A percentile compares a stretch with the other conserved stretches of the same genome.
Evolutionary conservation across 2,329 filamentous ascomycete species (phyloP).

Genomic region (Triangularia setosa): DNA sequence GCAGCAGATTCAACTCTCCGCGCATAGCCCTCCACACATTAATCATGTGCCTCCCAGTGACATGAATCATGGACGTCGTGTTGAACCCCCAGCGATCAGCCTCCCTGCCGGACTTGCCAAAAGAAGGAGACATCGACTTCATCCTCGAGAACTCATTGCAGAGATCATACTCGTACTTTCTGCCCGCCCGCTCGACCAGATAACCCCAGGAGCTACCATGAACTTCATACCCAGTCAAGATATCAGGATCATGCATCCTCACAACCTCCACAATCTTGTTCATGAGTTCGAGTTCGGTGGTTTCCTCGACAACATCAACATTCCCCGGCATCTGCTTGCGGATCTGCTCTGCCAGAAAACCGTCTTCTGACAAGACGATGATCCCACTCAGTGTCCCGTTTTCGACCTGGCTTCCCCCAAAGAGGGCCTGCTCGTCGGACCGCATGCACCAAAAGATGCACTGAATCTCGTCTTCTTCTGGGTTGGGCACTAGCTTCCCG

Average conservation of each 20-base stretch:
- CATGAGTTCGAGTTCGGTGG: conserved; percentile 78
- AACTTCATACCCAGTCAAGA: conserved; percentile 91
- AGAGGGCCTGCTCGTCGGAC: conserved; percentile 60
- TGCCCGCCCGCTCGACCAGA: conserved; percentile 79
- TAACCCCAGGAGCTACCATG: conserved; percentile 95
- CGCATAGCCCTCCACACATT: conserved; percentile 97
- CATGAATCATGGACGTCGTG: conserved; percentile 82
- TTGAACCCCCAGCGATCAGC: conserved; percentile 91
- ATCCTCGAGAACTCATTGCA: conserved; percentile 89
- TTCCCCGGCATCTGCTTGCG: conserved; percentile 45
- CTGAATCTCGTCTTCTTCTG: conserved; percentile 82
- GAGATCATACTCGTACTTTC: conserved; percentile 85
- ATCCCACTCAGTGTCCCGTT: conserved; percentile 63
- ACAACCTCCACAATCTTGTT: conserved; percentile 85
- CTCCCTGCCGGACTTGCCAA: conserved; percentile 81
- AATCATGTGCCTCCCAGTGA: conserved; percentile 95
- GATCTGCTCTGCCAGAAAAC: conserved; percentile 56
- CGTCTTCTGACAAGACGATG: conserved; percentile 64
- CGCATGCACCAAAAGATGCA: conserved; percentile 90
- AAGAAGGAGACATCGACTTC: conserved; percentile 76
- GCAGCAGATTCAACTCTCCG: conserved; percentile 82
- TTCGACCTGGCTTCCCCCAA: conserved; percentile 41
- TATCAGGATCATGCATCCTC: conserved; percentile 78
- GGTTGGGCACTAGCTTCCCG: conserved; percentile 77
- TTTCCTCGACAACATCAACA: conserved; percentile 68